Percentiles rank a stretch among this genome's conserved stretches.
Conservation (phyloP, 169 alveolate species). For the Neospora caninum region DNA sequence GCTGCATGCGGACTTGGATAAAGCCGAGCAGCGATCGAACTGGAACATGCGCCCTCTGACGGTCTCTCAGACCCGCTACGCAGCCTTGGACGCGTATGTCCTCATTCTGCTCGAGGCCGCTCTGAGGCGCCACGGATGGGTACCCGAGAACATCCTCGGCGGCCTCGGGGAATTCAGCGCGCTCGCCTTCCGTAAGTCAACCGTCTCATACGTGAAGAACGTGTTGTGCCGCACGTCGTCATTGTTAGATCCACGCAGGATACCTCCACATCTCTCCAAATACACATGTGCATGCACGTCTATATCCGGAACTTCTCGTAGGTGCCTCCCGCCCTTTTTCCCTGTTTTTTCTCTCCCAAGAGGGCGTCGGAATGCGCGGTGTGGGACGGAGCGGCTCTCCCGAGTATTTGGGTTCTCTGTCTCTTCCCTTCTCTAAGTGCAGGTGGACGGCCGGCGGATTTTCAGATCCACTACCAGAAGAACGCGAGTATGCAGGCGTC, state of each 20-base stretch:
- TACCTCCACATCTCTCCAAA: no score
- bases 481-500: neutral
- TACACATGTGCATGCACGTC: no score
- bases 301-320: no score
- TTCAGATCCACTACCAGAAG: neutral
- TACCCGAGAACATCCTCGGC: slow-evolving; percentile 23
- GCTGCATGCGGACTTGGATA: slow-evolving; percentile 79
- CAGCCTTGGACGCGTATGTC: slow-evolving; percentile 86
- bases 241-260: no score
- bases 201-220: no score
- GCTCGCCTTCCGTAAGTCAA: neutral
- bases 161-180: neutral
- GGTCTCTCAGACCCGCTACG: slow-evolving; percentile 83
- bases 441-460: neutral
- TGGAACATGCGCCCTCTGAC: slow-evolving; percentile 90
- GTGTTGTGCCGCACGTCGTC: no score
- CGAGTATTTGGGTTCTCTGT: neutral
- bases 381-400: neutral
- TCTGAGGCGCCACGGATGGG: slow-evolving; percentile 11
- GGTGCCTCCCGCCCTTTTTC: no score
- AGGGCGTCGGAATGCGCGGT: no score
- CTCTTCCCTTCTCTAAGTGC: neutral
- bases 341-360: no score
- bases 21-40: slow-evolving; percentile 84
- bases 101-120: slow-evolving; percentile 69